phyloP scores from a whole-genome alignment of 345 rosid species.

The Ceriops tagal region DNA sequence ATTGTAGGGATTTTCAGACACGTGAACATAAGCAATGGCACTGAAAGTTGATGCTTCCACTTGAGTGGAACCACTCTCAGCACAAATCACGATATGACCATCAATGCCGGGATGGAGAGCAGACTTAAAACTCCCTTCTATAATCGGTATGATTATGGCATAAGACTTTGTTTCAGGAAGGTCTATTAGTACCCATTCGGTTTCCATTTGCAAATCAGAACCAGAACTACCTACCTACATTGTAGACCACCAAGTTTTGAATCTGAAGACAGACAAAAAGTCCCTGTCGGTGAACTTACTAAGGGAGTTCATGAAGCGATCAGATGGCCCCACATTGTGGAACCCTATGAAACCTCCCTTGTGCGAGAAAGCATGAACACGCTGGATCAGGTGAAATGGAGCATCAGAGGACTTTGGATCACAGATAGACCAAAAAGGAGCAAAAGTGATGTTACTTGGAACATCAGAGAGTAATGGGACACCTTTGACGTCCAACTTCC shows the following conservation, averaged over 20 bases:
- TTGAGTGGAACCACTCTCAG: slow-evolving; percentile 63
- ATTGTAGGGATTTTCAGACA: slow-evolving; percentile 61
- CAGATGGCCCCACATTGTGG: slow-evolving; percentile 36
- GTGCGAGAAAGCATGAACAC: slow-evolving; percentile 47
- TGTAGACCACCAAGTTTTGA: slow-evolving; percentile 93
- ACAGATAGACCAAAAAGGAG: slow-evolving; percentile 40
- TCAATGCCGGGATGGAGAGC: slow-evolving; percentile 56
- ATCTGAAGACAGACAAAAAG: slow-evolving; percentile 62
- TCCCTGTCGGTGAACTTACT: slow-evolving; percentile 58
- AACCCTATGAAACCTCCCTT: slow-evolving; percentile 74
- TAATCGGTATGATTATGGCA: slow-evolving; percentile 54
- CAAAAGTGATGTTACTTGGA: slow-evolving; percentile 54
- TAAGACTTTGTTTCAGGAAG: slow-evolving; percentile 58
- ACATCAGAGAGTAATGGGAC: slow-evolving; percentile 55
- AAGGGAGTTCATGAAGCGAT: slow-evolving; percentile 48
- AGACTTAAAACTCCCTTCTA: slow-evolving; percentile 68
- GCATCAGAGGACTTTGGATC: slow-evolving; percentile 39
- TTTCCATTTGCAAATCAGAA: slow-evolving; percentile 74
- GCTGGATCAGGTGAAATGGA: slow-evolving; percentile 45
- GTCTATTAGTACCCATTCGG: slow-evolving; percentile 71
- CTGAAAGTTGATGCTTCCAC: slow-evolving; percentile 49
- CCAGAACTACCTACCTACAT: slow-evolving; percentile 76
- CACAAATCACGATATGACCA: slow-evolving; percentile 54
- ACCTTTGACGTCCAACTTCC: slow-evolving; percentile 45
- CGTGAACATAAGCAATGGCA: slow-evolving; percentile 73